These are phyloP conservation scores for Phytopythium kandeliae DNA, from an alignment of 352 stramenopile genomes.

Conservation along the genomic window DNA sequence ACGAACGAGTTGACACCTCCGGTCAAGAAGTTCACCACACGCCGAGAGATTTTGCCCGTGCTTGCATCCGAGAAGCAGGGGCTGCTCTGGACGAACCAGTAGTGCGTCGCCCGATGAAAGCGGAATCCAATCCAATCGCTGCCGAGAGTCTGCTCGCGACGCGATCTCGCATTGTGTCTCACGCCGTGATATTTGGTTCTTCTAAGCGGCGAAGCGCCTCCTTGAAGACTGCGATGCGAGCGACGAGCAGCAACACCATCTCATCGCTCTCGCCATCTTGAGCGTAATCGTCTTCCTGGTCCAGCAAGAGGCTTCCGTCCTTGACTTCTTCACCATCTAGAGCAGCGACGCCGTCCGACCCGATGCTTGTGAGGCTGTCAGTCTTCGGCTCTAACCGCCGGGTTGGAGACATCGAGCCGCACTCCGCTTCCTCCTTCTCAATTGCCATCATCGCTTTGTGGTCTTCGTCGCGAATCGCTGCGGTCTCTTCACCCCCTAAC, in stretches of 20 bases:
- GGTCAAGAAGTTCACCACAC: constrained; percentile 55
- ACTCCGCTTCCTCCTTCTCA: neutral
- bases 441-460: neutral
- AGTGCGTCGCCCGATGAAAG: neutral
- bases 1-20: constrained; percentile 47
- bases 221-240: constrained; percentile 40
- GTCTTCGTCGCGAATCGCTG: neutral
- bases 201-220: constrained; percentile 30
- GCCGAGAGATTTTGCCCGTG: constrained; percentile 37
- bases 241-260: constrained; percentile 32
- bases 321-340: neutral
- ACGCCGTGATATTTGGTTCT: neutral
- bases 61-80: constrained; percentile 27
- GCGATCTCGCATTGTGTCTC: neutral
- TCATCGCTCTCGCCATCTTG: constrained; percentile 23
- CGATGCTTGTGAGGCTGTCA: neutral
- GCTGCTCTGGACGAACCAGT: constrained; percentile 50
- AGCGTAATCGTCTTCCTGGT: constrained; percentile 11
- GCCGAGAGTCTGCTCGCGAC: neutral
- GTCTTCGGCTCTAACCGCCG: too few relatives aligned
- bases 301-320: constrained; percentile 12
- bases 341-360: neutral
- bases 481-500: neutral
- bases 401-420: too few relatives aligned
- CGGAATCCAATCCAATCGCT: too few relatives aligned